phyloP scores from a whole-genome alignment of 495 filamentous ascomycete genomes.

The Parachaetomium inaequale region DNA sequence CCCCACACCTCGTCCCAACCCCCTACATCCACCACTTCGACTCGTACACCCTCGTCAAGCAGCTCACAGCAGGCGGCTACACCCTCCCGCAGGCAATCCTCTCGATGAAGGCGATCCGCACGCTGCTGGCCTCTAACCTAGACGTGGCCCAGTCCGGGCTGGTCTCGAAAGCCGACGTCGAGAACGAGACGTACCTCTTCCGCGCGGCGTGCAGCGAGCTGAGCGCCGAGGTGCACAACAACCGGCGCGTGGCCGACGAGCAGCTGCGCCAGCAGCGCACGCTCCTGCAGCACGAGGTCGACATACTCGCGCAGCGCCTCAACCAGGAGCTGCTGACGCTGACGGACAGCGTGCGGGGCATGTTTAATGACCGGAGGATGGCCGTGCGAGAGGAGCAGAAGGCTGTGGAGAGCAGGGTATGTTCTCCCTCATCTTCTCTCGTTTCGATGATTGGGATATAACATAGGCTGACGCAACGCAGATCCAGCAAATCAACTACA shows the following conservation, averaged over 20 bases:
- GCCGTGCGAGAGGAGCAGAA: constrained; percentile 79
- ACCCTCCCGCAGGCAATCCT: constrained; percentile 64
- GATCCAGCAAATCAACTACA: constrained; percentile 91
- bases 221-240: constrained; percentile 69
- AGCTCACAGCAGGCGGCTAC: constrained; percentile 68
- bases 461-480: constrained; percentile 29
- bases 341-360: constrained; percentile 86
- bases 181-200: constrained; percentile 92
- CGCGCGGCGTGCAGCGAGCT: constrained; percentile 91
- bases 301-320: constrained; percentile 79
- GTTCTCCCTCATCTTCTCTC: constrained; percentile 21
- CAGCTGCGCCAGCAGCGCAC: constrained; percentile 74
- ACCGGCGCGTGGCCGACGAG: constrained; percentile 58
- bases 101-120: constrained; percentile 83
- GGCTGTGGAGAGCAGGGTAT: constrained; percentile 66
- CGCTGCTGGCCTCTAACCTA: constrained; percentile 71
- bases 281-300: constrained; percentile 86
- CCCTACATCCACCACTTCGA: constrained; percentile 96
- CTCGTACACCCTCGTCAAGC: constrained; percentile 78
- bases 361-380: constrained; percentile 98
- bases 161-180: constrained; percentile 73
- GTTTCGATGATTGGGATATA: neutral
- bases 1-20: constrained; percentile 63
- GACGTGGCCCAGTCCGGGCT: constrained; percentile 70
- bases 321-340: constrained; percentile 73